Base-by-base conservation (phyloP, 306 rosid genomes). In the Boehmeria nivea region DNA sequence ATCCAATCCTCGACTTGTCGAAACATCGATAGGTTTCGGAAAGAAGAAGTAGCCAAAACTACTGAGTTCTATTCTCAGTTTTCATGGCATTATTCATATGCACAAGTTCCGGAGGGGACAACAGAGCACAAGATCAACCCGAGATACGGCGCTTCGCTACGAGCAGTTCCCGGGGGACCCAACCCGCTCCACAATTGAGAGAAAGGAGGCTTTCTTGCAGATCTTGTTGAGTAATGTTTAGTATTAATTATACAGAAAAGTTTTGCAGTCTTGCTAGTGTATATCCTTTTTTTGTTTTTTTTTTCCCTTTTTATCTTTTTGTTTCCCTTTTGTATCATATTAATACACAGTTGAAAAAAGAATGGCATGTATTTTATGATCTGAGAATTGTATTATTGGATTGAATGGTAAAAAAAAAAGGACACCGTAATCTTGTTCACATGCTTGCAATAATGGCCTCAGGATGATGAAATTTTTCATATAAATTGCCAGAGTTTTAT, bases 161-260 rank as follows among this genome's bases (percentile, higher is more conserved):
- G 89, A 64, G 72, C 33, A 43, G 85, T 81, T 70, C 95, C 95
- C 1, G 78, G 76, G 26, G 95, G 95, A 53, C 95, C 95, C 56
- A 84, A 87, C 80, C 89, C 89, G 17, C 95, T 87, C 67, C 95
- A 87, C 74, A 84, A 87, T 64, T 83, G 83, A 87, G 70, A 48
- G 27, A 18, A 13, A 4, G 15, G 67, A 61, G 66, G 12, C 64
- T 52, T 19, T 63, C 66, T 59, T 40, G 69, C 57, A 45, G 64
- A 22, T 68, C 63, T 57, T 39, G 45, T 8, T 1, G 45, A 40
- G 45, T 40, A n/a, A 40, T 40, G 16, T 11, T 40, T n/a, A 40
- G 15, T n/a, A 1, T 40, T 11, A 8, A 11, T 14, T 40, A 40
- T 40, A 40, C n/a, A 40, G 45, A 40, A 40, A 40, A 40, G 45